Conservation (phyloP, 2,329 filamentous ascomycete species). For the Escovopsis sp. region DNA sequence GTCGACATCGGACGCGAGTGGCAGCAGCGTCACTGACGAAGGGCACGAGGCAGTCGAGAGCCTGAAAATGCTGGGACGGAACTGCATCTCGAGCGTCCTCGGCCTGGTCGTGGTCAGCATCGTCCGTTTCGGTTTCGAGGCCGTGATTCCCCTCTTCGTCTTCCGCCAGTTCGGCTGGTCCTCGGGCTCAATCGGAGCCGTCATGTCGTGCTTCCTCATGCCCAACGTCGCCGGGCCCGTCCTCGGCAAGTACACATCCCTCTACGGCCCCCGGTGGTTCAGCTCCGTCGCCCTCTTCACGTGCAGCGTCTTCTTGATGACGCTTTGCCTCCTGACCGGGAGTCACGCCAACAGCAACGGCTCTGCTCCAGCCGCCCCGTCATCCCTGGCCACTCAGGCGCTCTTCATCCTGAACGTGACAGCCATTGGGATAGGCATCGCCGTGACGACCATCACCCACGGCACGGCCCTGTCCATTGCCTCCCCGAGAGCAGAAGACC, state of each 20-base stretch:
- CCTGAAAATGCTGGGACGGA: slow-evolving; percentile 2
- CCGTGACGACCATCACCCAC: slow-evolving; percentile 3
- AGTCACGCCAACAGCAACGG: not conserved
- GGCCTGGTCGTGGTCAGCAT: slow-evolving; percentile 1
- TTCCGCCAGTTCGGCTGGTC: slow-evolving; percentile 5
- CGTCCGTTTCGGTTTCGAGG: slow-evolving; percentile 4
- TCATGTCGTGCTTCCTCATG: slow-evolving; percentile 4
- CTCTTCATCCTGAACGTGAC: slow-evolving; percentile 4
- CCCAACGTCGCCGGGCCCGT: slow-evolving; percentile 2
- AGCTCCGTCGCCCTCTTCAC: slow-evolving; percentile 2
- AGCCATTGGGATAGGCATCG: slow-evolving; percentile 1
- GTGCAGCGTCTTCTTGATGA: slow-evolving; percentile 4
- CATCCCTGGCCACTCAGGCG: not conserved
- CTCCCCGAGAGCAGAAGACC: not conserved
- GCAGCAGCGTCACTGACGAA: not conserved
- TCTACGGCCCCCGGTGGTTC: slow-evolving; percentile 4
- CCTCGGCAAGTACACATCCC: slow-evolving; percentile 1
- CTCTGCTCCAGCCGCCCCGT: no score
- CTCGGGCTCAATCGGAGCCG: not conserved
- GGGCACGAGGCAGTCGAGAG: not conserved
- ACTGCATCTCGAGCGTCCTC: slow-evolving; percentile 4
- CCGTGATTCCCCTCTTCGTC: slow-evolving; percentile 4
- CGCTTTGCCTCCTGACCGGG: not conserved
- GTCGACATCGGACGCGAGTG: not conserved
- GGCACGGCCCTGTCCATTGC: slow-evolving; percentile 3